Evolutionary conservation across 2,329 filamentous ascomycete genomes (phyloP), one percentile per base, ranked within the genome.

Genomic region (Juglanconis sp.): DNA sequence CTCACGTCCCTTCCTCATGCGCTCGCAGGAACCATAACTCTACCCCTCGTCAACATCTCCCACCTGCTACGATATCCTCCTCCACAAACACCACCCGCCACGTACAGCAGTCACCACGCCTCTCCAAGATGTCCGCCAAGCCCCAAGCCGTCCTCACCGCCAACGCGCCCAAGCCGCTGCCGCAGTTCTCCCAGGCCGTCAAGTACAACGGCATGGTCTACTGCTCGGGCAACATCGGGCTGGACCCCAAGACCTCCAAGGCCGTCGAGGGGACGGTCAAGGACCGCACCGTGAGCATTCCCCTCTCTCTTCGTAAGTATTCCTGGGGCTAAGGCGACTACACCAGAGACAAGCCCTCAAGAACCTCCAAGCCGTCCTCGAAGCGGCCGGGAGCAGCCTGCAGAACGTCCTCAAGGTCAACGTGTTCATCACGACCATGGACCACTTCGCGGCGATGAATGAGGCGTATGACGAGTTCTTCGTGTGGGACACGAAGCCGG

Each of bases 151-250:
- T 83, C 36, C 67, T 74, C 49, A 82, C 79, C 15, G 68, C 73
- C 53, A 79, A 80, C 64, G 79, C 81, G 10, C 82, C 79, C 36
- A 73, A 76, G 63, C 80, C 82, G 31, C 71, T 83, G 46, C 81
- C 81, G 0, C 80, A 86, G 66, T 82, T 85, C 71, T 85, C 80
- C 3, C 83, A 88, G 68, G 86, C 84, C 46, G 77, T 88, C 65
- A 79, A 83, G 64, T 79, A 80, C 71, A 85, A 86, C 68, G 87
- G 86, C 67, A 82, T 87, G 71, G 84, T 91, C n/a, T 90, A 88
- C 76, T 89, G 87, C 76, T 88, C 85, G 1, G 88, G 87, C 31
- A 79, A 79, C 63, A 77, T 90, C 36, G 83, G 82, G 13, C 75
- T 85, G 66, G 80, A 87, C 65, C 80, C 84, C 0, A 70, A 69